These are phyloP conservation scores for Coemansia sp. DNA, from an alignment of 192 early-diverging fungal species.

Conservation along the genomic window DNA sequence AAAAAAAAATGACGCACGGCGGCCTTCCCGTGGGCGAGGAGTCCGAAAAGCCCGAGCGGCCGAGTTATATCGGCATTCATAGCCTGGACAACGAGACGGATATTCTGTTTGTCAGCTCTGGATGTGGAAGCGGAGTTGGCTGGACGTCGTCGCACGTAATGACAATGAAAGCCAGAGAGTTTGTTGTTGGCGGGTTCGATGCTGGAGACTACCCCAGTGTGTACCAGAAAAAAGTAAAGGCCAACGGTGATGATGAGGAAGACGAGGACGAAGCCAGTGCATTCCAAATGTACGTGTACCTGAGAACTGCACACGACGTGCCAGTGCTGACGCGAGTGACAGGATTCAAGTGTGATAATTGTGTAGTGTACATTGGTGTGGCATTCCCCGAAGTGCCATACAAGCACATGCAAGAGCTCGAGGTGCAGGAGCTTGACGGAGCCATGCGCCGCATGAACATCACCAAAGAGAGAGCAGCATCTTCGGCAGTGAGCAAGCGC, in stretches of 20 bases:
- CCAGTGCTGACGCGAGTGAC: conserved; percentile 36
- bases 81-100: conserved; percentile 27
- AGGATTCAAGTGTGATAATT: conserved; percentile 43
- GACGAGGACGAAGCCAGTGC: conserved; percentile 34
- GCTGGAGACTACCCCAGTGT: conserved; percentile 24
- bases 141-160: conserved; percentile 33
- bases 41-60: conserved; percentile 12
- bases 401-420: conserved; percentile 23
- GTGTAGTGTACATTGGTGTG: conserved; percentile 25
- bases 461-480: conserved; percentile 7
- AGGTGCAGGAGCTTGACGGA: conserved; percentile 47
- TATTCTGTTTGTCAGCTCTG: conserved; percentile 41
- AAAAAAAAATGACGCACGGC: background rate
- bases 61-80: conserved; percentile 39
- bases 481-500: background rate
- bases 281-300: conserved; percentile 41
- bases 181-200: conserved; percentile 32
- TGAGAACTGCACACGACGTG: conserved; percentile 17
- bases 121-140: conserved; percentile 36
- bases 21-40: background rate
- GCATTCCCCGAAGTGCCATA: conserved; percentile 36
- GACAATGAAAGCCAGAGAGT: conserved; percentile 25
- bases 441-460: conserved; percentile 30
- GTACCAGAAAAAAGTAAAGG: conserved; percentile 22
- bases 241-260: background rate